A percentile compares a stretch with the other conserved stretches of the same genome.
Conservation (phyloP, 1,284 basidiomycete species). For the Gomphus sp. region DNA sequence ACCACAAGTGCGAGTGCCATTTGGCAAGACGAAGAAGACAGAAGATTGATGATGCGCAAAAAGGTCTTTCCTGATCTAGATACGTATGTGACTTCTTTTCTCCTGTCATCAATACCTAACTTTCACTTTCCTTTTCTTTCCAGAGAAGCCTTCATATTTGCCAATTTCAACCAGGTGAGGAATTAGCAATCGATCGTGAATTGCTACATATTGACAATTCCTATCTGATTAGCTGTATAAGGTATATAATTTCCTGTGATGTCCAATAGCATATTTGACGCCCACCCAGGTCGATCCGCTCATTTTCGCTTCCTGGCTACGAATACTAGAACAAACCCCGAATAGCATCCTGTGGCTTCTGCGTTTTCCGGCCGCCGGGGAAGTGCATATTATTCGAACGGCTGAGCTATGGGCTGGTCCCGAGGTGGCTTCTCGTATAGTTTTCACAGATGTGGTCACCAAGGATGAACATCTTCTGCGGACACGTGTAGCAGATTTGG, state of each 20-base stretch:
- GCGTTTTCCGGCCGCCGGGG: constrained; percentile 48
- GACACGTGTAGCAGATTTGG: constrained; percentile 46
- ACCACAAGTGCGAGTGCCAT: constrained; percentile 18
- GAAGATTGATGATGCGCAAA: constrained; percentile 34
- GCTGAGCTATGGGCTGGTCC: constrained; percentile 44
- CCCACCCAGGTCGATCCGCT: constrained; percentile 34
- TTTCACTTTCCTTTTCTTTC: neutral
- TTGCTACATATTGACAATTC: neutral
- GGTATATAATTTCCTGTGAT: constrained; percentile 16
- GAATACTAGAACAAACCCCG: constrained; percentile 40
- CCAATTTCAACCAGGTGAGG: constrained; percentile 53
- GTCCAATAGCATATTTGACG: neutral
- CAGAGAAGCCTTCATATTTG: constrained; percentile 46
- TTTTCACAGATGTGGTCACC: constrained; percentile 47
- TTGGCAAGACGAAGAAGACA: constrained; percentile 41
- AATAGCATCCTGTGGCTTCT: constrained; percentile 54
- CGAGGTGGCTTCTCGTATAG: constrained; percentile 42
- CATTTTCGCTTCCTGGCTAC: constrained; percentile 48
- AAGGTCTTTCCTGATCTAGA: constrained; percentile 40
- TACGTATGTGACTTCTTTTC: constrained; percentile 22
- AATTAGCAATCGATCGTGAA: neutral
- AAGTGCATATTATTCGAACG: constrained; percentile 40
- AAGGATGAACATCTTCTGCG: constrained; percentile 49
- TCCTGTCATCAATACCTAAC: neutral
- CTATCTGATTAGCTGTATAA: constrained; percentile 34